Base-by-base conservation (phyloP, 257 asterid genomes). In the Lycium ferocissimum region DNA sequence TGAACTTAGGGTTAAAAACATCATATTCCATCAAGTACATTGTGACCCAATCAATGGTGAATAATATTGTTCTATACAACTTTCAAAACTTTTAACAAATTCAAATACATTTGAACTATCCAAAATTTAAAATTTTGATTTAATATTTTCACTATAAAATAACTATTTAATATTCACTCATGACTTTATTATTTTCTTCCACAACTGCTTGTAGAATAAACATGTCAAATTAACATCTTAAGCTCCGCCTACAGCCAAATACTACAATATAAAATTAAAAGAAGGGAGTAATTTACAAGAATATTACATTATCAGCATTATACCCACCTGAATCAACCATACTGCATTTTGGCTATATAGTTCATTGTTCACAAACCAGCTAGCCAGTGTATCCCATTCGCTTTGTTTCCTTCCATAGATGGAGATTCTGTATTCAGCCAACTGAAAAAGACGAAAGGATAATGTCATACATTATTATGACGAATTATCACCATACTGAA, bases 351-450 rank as follows among this genome's bases (percentile, higher is more conserved):
- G 93, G 83, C 98, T 95, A 85, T 88, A 91, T 85, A 95, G 85
- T 83, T 83, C 88, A 88, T 95, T 93, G 92, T 95, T 95, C 40
- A 95, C 92, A 78, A 94, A 90, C 98, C 98, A 95, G 89, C 98
- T 95, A 33, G 98, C 98, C 70, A 95, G 91, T 88, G 94, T 98
- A 84, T 95, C 98, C 98, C 98, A 95, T 87, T 95, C 98, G 82
- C 98, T 94, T 86, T 94, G 96, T 80, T 95, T 94, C 88, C 98
- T 92, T 85, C 98, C 98, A 91, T 95, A 95, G 49, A 95, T 83
- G 49, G 98, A 95, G 80, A 95, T 90, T 80, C 98, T 91, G 85
- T 95, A 95, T 87, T 95, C 98, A 82, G 98, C 98, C 96, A 95
- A 86, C 98, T 95, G 91, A 76, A 84, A 88, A 79, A 45, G 40